Percentiles rank a stretch among this genome's conserved stretches.
Evolutionary conservation across 208 protist genomes (phyloP).

Genomic region (Leishmania mexicana): DNA sequence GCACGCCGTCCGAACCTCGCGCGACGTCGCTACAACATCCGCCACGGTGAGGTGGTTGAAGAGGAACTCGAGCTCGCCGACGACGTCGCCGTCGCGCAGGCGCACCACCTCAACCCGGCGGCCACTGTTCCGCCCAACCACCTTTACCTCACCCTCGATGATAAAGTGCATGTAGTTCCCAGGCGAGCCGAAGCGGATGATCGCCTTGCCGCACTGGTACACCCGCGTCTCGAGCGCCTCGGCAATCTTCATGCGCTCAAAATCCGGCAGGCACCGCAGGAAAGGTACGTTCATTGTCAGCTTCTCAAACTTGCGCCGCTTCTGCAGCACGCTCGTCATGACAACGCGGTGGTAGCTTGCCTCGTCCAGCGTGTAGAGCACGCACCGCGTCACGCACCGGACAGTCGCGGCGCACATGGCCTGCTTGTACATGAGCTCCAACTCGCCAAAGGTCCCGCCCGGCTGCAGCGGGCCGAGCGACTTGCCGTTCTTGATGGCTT

Average conservation of each 20-base stretch:
- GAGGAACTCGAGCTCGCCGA: slow-evolving; percentile 93
- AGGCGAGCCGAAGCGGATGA: slow-evolving; percentile 70
- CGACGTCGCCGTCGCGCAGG: slow-evolving; percentile 65
- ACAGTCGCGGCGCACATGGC: slow-evolving; percentile 80
- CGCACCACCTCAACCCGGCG: slow-evolving; percentile 68
- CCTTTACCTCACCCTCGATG: slow-evolving; percentile 75
- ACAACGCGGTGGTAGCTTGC: slow-evolving; percentile 82
- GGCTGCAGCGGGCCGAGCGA: slow-evolving; percentile 50
- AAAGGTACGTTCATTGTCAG: slow-evolving; percentile 72
- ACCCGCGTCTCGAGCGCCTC: slow-evolving; percentile 74
- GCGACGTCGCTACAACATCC: slow-evolving; percentile 79
- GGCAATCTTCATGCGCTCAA: slow-evolving; percentile 85
- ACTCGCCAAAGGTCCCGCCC: slow-evolving; percentile 80
- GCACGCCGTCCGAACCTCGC: slow-evolving; percentile 55
- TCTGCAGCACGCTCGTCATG: slow-evolving; percentile 65
- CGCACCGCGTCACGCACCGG: slow-evolving; percentile 72
- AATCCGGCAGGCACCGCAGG: slow-evolving; percentile 74
- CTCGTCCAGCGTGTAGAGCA: slow-evolving; percentile 84
- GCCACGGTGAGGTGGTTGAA: slow-evolving; percentile 83
- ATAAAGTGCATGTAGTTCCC: slow-evolving; percentile 85
- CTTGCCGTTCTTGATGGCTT: slow-evolving; percentile 83
- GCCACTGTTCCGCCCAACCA: slow-evolving; percentile 71
- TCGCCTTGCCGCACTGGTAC: slow-evolving; percentile 67
- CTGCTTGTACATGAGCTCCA: slow-evolving; percentile 91
- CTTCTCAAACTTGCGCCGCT: slow-evolving; percentile 71